Evolutionary conservation across 495 filamentous ascomycete genomes (phyloP), one percentile per base, ranked within the genome.

Genomic region (Aspergillus bridgeri): DNA sequence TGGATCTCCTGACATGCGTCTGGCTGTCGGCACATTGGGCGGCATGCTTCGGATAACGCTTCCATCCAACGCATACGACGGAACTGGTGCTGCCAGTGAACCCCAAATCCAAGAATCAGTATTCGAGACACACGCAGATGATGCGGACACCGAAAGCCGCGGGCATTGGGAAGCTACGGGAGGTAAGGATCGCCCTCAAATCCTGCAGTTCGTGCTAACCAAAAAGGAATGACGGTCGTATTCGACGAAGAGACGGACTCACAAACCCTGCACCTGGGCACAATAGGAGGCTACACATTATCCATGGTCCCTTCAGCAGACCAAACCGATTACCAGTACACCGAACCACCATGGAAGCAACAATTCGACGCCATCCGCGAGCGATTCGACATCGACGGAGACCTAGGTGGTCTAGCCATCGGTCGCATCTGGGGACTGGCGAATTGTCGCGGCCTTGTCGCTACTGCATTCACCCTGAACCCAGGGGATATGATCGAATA

Each of bases 401-500:
- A 80, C 29, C 67, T 82, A 19, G 74, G 73, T 9, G 77, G 74
- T 15, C 58, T 79, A 47, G 68, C 69, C 6, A 50, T 73, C 13
- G 66, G 71, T 17, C 73, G 77, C 55, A 65, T 75, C n/a, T 82
- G 81, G 80, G 82, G 82, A 15, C 57, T 83, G 0, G 69, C 77
- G n/a, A 72, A 75, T 13, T 62, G 72, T 19, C 64, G 67, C 15
- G 71, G 73, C 38, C 61, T 75, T 3, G 59, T 74, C 38, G 79
- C 75, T 1, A 68, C 68, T 2, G 75, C 75, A 18, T 64, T 79
- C 51, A 79, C 75, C 2, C 51, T 74, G 51, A 79, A 84, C 58
- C 80, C 81, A 0, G 77, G 75, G 6, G 76, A 83, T 60, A 77
- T 79, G 69, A 57, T 83, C 27, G 77, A 83, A 51, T 84, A 84